These are phyloP conservation scores for Rasamsonia emersonii DNA, from an alignment of 2,329 filamentous ascomycete species.

Conservation along the genomic window DNA sequence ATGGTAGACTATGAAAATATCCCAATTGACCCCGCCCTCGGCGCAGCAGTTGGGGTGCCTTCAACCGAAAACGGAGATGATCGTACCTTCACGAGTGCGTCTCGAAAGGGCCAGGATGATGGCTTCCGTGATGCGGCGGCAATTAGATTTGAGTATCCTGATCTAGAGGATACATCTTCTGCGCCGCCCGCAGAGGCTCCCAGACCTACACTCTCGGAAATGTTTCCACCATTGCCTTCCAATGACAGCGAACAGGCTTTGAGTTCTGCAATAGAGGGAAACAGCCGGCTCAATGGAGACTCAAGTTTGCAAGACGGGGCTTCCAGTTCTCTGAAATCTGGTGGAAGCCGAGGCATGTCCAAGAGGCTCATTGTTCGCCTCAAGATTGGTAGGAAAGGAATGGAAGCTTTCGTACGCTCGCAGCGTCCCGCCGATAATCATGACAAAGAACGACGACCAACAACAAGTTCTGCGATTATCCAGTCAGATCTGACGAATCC, in stretches of 20 bases:
- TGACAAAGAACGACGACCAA: too few species aligned
- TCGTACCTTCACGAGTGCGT: constrained; percentile 15
- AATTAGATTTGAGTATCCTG: constrained; percentile 26
- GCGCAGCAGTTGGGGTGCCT: constrained; percentile 5
- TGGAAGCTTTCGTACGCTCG: constrained; percentile 2
- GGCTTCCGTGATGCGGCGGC: constrained; percentile 23
- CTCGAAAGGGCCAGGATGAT: constrained; percentile 19
- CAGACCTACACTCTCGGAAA: too few species aligned
- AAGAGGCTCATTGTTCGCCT: constrained; percentile 6
- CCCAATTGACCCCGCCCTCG: constrained; percentile 37
- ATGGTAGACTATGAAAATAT: constrained; percentile 20
- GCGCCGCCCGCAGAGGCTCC: not conserved
- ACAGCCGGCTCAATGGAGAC: too few species aligned
- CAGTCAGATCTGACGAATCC: too few species aligned
- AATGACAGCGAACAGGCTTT: too few species aligned
- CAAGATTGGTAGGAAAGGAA: constrained; percentile 5
- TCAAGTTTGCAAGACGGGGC: too few species aligned
- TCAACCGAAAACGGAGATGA: constrained; percentile 2
- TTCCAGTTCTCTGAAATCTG: too few species aligned
- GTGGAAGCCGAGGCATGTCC: too few species aligned
- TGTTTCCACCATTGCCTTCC: too few species aligned
- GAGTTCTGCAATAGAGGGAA: too few species aligned
- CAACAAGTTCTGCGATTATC: too few species aligned
- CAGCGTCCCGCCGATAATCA: too few species aligned
- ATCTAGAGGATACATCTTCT: constrained; percentile 11